phyloP scores from a whole-genome alignment of 306 rosid genomes.

The Vigna radiata region DNA sequence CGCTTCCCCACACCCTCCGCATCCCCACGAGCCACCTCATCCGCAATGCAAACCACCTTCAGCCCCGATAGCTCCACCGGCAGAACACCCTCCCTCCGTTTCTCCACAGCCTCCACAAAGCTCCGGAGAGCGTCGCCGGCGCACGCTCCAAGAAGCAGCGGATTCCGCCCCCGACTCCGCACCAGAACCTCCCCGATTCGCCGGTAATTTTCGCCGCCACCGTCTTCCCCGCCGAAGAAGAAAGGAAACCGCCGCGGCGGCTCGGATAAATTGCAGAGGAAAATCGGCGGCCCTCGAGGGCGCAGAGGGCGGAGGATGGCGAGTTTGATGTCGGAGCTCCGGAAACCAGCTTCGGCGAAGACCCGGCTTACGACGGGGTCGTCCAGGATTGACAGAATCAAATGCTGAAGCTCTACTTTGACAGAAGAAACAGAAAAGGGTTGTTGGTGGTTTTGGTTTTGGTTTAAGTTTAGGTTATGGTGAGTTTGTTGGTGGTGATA shows the following conservation, averaged over 20 bases:
- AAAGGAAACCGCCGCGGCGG: slow-evolving; percentile 64
- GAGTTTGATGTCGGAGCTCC: slow-evolving; percentile 91
- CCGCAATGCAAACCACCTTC: slow-evolving; percentile 58
- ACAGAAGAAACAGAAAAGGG: slow-evolving; percentile 70
- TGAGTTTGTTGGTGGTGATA: slow-evolving; percentile 58
- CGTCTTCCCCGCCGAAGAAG: slow-evolving; percentile 44
- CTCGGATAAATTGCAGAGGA: slow-evolving; percentile 69
- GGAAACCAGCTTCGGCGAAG: slow-evolving; percentile 93
- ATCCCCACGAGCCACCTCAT: slow-evolving; percentile 52
- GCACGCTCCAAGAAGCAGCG: slow-evolving; percentile 83
- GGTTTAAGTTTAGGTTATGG: neutral
- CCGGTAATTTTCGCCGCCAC: slow-evolving; percentile 53
- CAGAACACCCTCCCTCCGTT: slow-evolving; percentile 53
- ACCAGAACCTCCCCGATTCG: slow-evolving; percentile 78
- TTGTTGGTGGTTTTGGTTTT: slow-evolving; percentile 62
- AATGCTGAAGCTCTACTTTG: slow-evolving; percentile 89
- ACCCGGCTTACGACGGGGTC: slow-evolving; percentile 98
- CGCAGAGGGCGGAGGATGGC: slow-evolving; percentile 81
- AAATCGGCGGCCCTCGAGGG: slow-evolving; percentile 70
- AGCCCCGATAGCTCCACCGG: slow-evolving; percentile 67
- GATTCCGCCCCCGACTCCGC: slow-evolving; percentile 65
- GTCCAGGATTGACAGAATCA: slow-evolving; percentile 80
- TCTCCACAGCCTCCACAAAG: slow-evolving; percentile 63
- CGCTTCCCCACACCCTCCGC: slow-evolving; percentile 41
- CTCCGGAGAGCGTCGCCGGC: slow-evolving; percentile 63